Conservation (phyloP, 139 green algal genomes). For the Mychonastes homosphaera region DNA sequence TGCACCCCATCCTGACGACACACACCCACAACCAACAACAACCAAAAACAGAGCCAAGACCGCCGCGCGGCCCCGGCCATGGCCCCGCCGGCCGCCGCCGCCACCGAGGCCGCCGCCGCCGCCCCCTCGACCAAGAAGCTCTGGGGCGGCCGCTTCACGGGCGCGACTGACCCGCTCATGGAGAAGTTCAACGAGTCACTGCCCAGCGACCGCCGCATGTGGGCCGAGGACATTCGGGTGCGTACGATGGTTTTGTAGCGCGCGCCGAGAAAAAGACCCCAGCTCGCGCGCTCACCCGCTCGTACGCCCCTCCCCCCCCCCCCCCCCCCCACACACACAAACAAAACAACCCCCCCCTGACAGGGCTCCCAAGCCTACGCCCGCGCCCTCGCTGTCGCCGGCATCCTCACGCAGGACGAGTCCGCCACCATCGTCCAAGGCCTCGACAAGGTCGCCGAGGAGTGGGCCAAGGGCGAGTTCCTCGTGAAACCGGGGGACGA, state of each 20-base stretch:
- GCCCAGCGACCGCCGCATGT: conserved; percentile 87
- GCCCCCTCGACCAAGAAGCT: conserved; percentile 59
- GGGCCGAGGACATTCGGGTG: conserved; percentile 80
- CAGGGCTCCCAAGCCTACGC: conserved; percentile 88
- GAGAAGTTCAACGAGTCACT: conserved; percentile 95
- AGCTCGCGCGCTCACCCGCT: background rate
- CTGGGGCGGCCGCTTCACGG: conserved; percentile 92
- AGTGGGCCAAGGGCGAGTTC: conserved; percentile 74
- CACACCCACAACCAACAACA: too few relatives aligned
- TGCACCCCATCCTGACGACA: too few relatives aligned
- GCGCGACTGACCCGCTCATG: conserved; percentile 84
- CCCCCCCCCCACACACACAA: background rate
- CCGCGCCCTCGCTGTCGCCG: conserved; percentile 68
- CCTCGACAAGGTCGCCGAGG: conserved; percentile 46
- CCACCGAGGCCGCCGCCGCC: background rate
- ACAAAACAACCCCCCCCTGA: background rate
- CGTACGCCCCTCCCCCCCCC: background rate
- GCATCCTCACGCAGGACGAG: conserved; percentile 79
- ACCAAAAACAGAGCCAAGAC: too few relatives aligned
- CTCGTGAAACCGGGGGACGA: conserved; percentile 78
- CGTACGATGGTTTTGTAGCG: background rate
- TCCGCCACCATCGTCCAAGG: conserved; percentile 59
- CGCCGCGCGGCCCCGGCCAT: too few relatives aligned
- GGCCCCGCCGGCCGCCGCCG: background rate
- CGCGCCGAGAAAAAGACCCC: too few relatives aligned